Evolutionary conservation across 208 protist species (phyloP).

Genomic region (Trypanosoma lewisi): DNA sequence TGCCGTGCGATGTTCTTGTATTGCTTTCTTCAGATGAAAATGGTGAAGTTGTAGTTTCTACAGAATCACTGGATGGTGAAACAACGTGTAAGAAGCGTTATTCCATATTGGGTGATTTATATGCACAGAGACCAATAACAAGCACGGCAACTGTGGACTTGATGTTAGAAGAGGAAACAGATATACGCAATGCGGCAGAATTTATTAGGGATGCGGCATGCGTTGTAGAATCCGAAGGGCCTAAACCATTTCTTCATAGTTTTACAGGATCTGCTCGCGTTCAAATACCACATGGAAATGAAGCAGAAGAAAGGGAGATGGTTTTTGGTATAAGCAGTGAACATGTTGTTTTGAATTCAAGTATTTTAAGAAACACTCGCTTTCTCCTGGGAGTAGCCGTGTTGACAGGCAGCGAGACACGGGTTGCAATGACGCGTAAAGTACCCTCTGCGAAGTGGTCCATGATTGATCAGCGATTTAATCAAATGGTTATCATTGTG

Average conservation of each 20-base stretch:
- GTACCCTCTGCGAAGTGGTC: slow-evolving; percentile 85
- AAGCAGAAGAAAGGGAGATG: slow-evolving; percentile 10
- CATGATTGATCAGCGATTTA: slow-evolving; percentile 84
- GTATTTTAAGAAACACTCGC: slow-evolving; percentile 77
- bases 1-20: slow-evolving; percentile 89
- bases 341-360: slow-evolving; percentile 80
- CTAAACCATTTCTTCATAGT: slow-evolving; percentile 55
- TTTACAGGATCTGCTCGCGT: slow-evolving; percentile 42
- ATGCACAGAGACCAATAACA: slow-evolving; percentile 17
- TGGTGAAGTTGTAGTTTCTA: slow-evolving; percentile 77
- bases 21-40: slow-evolving; percentile 69
- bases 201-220: slow-evolving; percentile 34
- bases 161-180: slow-evolving; percentile 84
- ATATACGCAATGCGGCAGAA: slow-evolving; percentile 54
- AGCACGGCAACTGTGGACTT: slow-evolving; percentile 78
- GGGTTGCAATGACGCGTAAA: slow-evolving; percentile 82
- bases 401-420: slow-evolving; percentile 94
- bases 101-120: slow-evolving; percentile 44
- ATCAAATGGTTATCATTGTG: slow-evolving; percentile 72
- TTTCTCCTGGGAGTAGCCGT: slow-evolving; percentile 78
- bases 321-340: slow-evolving; percentile 38
- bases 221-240: slow-evolving; percentile 53
- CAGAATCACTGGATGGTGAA: slow-evolving; percentile 92
- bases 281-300: slow-evolving; percentile 15
- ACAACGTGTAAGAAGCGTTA: slow-evolving; percentile 74